A percentile compares a stretch with the other conserved stretches of the same genome.
Conservation (phyloP, 2,329 filamentous ascomycete species). For the Xylariaceae sp. region DNA sequence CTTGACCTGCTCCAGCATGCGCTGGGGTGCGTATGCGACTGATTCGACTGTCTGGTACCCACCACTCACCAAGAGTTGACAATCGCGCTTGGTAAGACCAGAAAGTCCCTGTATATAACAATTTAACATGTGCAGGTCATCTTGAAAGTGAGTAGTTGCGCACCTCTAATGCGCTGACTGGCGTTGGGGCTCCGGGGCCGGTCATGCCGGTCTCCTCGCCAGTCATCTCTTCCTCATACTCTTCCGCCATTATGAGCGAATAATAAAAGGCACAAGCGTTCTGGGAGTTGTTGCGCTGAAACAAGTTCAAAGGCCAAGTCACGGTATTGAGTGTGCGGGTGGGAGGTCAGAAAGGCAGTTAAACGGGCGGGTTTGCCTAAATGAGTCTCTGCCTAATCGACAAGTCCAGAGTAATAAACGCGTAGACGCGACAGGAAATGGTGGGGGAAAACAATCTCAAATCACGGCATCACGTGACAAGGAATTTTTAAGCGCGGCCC, state of each 20-base stretch:
- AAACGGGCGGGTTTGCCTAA: background rate
- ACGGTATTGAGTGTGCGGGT: background rate
- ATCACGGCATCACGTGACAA: slow-evolving; percentile 30
- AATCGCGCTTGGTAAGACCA: slow-evolving; percentile 89
- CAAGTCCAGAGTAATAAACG: background rate
- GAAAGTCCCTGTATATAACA: slow-evolving; percentile 63
- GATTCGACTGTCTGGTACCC: slow-evolving; percentile 95
- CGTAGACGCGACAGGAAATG: slow-evolving; percentile 24
- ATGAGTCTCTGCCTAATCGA: slow-evolving; percentile 5
- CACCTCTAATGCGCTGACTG: slow-evolving; percentile 81
- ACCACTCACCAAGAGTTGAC: slow-evolving; percentile 85
- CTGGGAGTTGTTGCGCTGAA: background rate
- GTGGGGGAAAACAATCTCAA: slow-evolving; percentile 24
- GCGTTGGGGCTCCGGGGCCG: slow-evolving; percentile 89
- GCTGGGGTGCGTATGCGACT: slow-evolving; percentile 82
- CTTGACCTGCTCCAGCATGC: slow-evolving; percentile 89
- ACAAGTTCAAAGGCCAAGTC: background rate
- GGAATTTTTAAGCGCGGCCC: background rate
- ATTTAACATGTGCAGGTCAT: background rate
- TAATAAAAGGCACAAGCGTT: background rate
- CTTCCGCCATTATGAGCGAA: slow-evolving; percentile 43
- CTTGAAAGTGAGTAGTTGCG: slow-evolving; percentile 23
- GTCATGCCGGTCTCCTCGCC: slow-evolving; percentile 67
- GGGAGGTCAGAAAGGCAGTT: background rate
- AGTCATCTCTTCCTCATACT: slow-evolving; percentile 61